Percentiles rank a stretch among this genome's conserved stretches.
Evolutionary conservation across 495 filamentous ascomycete species (phyloP).

Genomic region (Echria macrotheca): DNA sequence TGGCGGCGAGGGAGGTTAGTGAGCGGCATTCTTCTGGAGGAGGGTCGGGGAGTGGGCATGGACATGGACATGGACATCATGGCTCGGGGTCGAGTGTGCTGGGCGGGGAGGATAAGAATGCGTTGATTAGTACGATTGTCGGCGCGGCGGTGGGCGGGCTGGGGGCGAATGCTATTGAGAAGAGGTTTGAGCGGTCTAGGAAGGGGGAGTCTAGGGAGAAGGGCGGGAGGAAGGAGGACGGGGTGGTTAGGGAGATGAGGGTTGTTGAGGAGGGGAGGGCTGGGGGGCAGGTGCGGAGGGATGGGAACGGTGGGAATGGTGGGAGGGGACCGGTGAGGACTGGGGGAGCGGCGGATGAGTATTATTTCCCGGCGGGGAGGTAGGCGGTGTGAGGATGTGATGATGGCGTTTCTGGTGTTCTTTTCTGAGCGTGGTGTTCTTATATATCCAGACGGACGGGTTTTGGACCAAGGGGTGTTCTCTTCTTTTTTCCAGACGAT

Average conservation of each 20-base stretch:
- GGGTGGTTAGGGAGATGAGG: not conserved
- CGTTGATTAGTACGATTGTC: conserved; percentile 36
- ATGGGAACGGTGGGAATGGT: not conserved
- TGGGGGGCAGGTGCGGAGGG: not conserved
- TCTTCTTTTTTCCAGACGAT: too few species aligned
- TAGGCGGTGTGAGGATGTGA: too few species aligned
- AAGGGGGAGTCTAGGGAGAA: not conserved
- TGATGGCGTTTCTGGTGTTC: too few species aligned
- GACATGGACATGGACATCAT: not conserved
- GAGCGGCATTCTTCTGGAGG: too few species aligned
- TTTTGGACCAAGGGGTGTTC: too few species aligned
- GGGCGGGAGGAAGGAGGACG: conserved; percentile 1
- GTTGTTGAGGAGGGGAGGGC: not conserved
- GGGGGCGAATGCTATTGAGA: conserved; percentile 43
- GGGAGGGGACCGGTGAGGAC: not conserved
- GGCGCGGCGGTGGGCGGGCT: conserved; percentile 43
- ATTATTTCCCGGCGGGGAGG: too few species aligned
- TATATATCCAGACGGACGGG: too few species aligned
- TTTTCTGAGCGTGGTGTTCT: too few species aligned
- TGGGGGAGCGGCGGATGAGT: not conserved
- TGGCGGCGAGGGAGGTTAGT: conserved; percentile 36
- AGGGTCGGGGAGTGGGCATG: too few species aligned
- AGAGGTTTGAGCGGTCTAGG: conserved; percentile 28
- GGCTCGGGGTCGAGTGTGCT: conserved; percentile 6
- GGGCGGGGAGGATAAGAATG: conserved; percentile 15